Percentiles rank a stretch among this genome's conserved stretches.
Evolutionary conservation across 108 stramenopile species (phyloP).

Genomic region (Skeletonema marinoi): DNA sequence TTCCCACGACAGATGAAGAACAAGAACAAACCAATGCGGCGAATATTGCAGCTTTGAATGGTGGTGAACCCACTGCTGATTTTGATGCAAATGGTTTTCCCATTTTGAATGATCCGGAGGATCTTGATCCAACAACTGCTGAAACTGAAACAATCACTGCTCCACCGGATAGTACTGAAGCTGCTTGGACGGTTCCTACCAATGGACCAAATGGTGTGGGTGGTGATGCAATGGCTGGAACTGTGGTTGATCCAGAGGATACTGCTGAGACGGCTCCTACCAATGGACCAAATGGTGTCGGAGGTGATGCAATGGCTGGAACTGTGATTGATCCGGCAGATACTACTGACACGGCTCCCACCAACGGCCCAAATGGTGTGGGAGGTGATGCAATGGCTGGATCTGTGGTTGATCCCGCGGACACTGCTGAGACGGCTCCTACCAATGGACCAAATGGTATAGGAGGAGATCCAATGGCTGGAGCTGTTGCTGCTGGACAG

Average conservation of each 20-base stretch:
- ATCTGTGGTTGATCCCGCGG: background rate
- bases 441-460: background rate
- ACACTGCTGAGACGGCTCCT: background rate
- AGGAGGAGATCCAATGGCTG: background rate
- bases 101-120: too few species aligned
- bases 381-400: background rate
- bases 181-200: background rate
- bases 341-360: background rate
- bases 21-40: too few species aligned
- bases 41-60: too few species aligned
- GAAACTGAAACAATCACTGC: background rate
- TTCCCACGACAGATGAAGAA: too few species aligned
- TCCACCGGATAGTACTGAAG: background rate
- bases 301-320: background rate
- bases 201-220: background rate
- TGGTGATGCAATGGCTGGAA: background rate
- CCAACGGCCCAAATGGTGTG: background rate
- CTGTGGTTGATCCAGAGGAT: background rate
- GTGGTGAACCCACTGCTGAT: too few species aligned
- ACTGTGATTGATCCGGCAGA: background rate
- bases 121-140: background rate
- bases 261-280: background rate
- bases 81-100: too few species aligned
- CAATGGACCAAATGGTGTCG: background rate
- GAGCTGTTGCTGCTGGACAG: background rate